Evolutionary conservation across 2,329 filamentous ascomycete species (phyloP), one percentile per base, ranked within the genome.

Genomic region (Claviceps sp.): DNA sequence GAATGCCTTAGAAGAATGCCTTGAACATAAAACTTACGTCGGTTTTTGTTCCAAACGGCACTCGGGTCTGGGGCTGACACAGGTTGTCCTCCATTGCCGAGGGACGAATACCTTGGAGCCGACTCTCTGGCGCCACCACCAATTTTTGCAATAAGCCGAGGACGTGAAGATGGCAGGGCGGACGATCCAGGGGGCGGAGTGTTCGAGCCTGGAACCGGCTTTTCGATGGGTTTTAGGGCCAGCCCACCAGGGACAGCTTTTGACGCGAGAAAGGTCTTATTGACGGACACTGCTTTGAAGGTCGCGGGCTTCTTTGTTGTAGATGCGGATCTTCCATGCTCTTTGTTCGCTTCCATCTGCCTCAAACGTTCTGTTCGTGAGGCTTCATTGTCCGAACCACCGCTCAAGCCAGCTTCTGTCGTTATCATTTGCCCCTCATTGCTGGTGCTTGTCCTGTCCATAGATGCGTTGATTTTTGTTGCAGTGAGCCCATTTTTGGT

Each of bases 1-100:
- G 18, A 11, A 30, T 30, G 9, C 8, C 6, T 26, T 26, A 7
- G 47, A 54, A 46, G 13, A 47, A 41, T 46, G 26, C 16, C 20
- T 13, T 7, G 16, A 34, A 26, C 3, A n/a, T 47, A 48, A 30
- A 50, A 72, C 83, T 65, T 78, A 85, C 87, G 85, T 72, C 84
- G 77, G 65, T 93, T 94, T 69, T 89, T 90, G 70, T 93, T 94
- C 88, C 88, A 94, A 42, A 94, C 87, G 50, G 78, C 84, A 65
- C 73, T 86, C 34, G 79, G 76, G 65, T 90, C 86, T 14, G 87
- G 85, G 26, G 80, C 81, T 54, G 77, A 63, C 18, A 76, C 73
- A 37, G 76, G 61, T 56, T 83, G 82, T 49, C 77, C 77, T 55
- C 80, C 78, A 60, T 81, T 83, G 61, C 75, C 59, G 7, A 63